These are phyloP conservation scores for Saccharomyces pastorianus DNA, from an alignment of 1,139 yeast species.

Conservation along the genomic window DNA sequence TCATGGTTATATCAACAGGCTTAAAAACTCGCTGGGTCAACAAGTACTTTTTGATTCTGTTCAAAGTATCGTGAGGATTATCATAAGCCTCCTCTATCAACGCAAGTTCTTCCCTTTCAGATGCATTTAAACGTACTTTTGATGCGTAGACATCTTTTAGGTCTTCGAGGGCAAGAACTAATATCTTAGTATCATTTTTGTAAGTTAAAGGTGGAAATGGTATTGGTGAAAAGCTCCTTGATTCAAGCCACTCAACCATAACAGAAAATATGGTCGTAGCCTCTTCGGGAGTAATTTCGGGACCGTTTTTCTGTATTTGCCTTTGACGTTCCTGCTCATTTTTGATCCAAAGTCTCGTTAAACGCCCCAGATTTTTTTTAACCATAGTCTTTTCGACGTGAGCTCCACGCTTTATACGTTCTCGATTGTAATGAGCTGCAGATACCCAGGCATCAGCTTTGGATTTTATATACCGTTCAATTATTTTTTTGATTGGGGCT, in stretches of 20 bases:
- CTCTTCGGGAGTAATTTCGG: conserved; percentile 76
- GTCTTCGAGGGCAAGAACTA: conserved; percentile 82
- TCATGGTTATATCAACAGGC: conserved; percentile 81
- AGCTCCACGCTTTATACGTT: conserved; percentile 77
- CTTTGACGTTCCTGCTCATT: conserved; percentile 86
- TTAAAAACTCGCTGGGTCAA: conserved; percentile 88
- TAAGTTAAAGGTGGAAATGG: conserved; percentile 91
- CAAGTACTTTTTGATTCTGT: conserved; percentile 72
- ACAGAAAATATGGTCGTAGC: conserved; percentile 82
- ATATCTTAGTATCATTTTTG: conserved; percentile 85
- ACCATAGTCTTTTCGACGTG: conserved; percentile 93
- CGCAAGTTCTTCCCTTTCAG: conserved; percentile 87
- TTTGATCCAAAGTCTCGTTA: conserved; percentile 87
- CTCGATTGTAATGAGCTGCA: conserved; percentile 87
- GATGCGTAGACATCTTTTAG: conserved; percentile 76
- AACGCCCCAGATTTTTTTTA: conserved; percentile 81
- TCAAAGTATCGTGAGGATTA: conserved; percentile 87
- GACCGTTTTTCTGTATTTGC: conserved; percentile 77
- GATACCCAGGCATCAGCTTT: conserved; percentile 97
- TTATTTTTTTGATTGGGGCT: conserved; percentile 76
- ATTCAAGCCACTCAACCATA: conserved; percentile 90
- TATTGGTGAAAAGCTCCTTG: conserved; percentile 74
- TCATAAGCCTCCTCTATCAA: conserved; percentile 94
- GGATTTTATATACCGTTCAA: conserved; percentile 82
- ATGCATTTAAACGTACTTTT: conserved; percentile 75